Conservation (phyloP, 2,329 filamentous ascomycete genomes). For the Calonectria pteridis region DNA sequence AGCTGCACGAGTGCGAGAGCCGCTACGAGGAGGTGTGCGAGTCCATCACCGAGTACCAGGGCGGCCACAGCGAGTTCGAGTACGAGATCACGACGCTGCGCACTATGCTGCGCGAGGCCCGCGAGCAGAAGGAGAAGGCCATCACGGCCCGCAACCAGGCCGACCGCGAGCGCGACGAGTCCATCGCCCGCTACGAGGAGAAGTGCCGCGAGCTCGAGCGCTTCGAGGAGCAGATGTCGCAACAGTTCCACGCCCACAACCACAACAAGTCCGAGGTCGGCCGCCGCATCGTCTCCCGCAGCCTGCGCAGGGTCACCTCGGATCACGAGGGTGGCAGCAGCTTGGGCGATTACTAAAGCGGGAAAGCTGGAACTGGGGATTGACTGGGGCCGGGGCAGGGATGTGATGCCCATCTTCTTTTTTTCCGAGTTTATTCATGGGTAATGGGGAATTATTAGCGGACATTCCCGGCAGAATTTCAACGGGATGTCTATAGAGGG, state of each 20-base stretch:
- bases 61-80: conserved; percentile 9
- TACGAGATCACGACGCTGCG: conserved; percentile 4
- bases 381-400: too few relatives aligned
- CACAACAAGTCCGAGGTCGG: conserved; percentile 56
- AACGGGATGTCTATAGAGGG: neutral
- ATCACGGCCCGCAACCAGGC: neutral
- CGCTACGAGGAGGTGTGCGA: neutral
- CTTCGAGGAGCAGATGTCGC: conserved; percentile 2
- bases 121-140: conserved; percentile 6
- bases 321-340: neutral
- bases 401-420: neutral
- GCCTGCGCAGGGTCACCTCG: neutral
- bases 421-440: neutral
- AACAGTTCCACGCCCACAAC: neutral
- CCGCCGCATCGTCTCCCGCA: conserved; percentile 61
- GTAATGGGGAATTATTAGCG: neutral
- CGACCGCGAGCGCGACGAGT: neutral
- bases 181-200: neutral
- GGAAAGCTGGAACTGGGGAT: neutral
- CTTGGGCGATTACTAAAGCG: neutral
- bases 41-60: conserved; percentile 5
- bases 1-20: neutral
- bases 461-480: neutral
- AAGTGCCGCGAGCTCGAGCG: conserved; percentile 5
- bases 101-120: conserved; percentile 8